Evolutionary conservation across 2,329 filamentous ascomycete genomes (phyloP).

Genomic region (Colletotrichum theobromicola): DNA sequence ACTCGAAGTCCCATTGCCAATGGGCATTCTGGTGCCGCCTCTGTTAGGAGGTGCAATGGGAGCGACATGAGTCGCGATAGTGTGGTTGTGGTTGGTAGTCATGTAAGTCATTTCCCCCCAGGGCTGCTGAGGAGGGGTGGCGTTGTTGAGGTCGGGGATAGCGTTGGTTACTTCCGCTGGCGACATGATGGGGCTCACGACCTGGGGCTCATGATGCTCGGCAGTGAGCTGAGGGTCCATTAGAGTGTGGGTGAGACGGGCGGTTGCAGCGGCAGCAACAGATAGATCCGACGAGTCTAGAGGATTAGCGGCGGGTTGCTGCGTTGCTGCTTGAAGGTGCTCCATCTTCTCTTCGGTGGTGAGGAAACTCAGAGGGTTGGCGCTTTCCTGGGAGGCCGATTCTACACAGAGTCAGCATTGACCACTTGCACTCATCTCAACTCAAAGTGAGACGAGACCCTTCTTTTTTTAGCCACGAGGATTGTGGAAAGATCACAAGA

Average conservation of each 20-base stretch:
- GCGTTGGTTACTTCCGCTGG: slow-evolving; percentile 3
- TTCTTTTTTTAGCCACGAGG: neutral
- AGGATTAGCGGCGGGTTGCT: slow-evolving; percentile 35
- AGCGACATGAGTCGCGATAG: slow-evolving; percentile 8
- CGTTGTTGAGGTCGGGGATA: neutral
- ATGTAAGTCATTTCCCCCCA: slow-evolving; percentile 62
- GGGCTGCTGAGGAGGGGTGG: slow-evolving; percentile 39
- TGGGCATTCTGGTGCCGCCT: slow-evolving; percentile 58
- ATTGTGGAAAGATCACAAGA: neutral
- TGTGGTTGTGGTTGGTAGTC: slow-evolving; percentile 31
- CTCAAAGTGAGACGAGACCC: neutral
- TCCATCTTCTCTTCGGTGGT: slow-evolving; percentile 47
- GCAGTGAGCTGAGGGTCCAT: slow-evolving; percentile 54
- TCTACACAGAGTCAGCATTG: slow-evolving; percentile 4
- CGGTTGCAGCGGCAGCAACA: slow-evolving; percentile 61
- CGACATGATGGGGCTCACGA: slow-evolving; percentile 4
- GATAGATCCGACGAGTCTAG: slow-evolving; percentile 56
- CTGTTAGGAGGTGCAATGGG: slow-evolving; percentile 28
- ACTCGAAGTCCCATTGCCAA: slow-evolving; percentile 21
- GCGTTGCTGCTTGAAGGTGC: slow-evolving; percentile 52
- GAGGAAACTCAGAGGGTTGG: slow-evolving; percentile 32
- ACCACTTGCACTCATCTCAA: neutral
- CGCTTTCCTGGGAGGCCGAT: slow-evolving; percentile 18
- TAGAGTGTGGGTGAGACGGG: slow-evolving; percentile 58
- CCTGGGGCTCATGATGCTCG: slow-evolving; percentile 8